Evolutionary conservation across 257 asterid species (phyloP).

Genomic region (Nicotiana knightiana): DNA sequence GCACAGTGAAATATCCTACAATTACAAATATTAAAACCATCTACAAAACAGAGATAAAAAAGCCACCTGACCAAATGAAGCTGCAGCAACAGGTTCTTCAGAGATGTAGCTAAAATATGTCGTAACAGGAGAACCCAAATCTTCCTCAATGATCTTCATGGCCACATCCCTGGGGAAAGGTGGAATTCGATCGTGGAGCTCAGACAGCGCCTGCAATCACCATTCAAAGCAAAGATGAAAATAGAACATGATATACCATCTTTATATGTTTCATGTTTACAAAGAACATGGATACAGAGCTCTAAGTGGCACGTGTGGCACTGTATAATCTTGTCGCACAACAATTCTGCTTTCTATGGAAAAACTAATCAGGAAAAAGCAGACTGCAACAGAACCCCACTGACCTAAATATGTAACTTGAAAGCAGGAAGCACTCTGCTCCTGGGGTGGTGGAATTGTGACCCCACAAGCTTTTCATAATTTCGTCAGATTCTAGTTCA

Average conservation of each 20-base stretch:
- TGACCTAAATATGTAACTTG: neutral
- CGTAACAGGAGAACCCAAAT: conserved; percentile 67
- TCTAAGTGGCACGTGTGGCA: neutral
- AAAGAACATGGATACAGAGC: neutral
- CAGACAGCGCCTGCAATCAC: conserved; percentile 87
- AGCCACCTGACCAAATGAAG: conserved; percentile 97
- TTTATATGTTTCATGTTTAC: neutral
- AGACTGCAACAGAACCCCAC: neutral
- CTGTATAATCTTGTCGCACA: neutral
- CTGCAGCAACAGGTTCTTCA: conserved; percentile 96
- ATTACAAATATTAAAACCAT: conserved; percentile 6
- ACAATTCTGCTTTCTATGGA: neutral
- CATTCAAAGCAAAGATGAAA: conserved; percentile 37
- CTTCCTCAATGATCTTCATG: conserved; percentile 84
- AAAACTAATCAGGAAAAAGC: neutral
- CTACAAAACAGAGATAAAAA: neutral
- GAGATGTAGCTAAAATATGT: conserved; percentile 65
- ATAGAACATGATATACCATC: conserved; percentile 5
- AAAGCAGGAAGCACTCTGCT: neutral
- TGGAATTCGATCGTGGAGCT: conserved; percentile 87
- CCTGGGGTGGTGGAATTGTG: neutral
- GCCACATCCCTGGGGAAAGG: conserved; percentile 80
- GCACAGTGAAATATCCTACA: conserved; percentile 14
- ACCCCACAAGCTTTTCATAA: neutral
- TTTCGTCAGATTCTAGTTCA: neutral